Base-by-base conservation (phyloP, 106 monocot genomes). In the Alisma plantagoaquatica region DNA sequence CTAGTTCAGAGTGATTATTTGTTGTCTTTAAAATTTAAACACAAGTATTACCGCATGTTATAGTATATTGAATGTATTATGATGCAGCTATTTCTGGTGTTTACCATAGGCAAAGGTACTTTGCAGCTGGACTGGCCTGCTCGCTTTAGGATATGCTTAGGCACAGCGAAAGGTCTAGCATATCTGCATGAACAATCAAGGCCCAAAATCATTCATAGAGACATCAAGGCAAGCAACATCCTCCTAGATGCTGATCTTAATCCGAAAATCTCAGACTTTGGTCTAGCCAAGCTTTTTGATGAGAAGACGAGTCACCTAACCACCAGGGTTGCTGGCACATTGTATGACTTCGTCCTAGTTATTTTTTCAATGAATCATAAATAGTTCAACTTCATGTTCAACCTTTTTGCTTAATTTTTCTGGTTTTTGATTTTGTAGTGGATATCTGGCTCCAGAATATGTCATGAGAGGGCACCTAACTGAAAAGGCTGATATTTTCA, bases 401-500 rank as follows among this genome's bases (percentile, higher is more conserved):
- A n/a, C n/a, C n/a, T n/a, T n/a, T n/a, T n/a, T n/a, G n/a, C n/a
- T n/a, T n/a, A n/a, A 38, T 41, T 29, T 3, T 17, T 29, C 22
- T 45, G 46, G 2, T 4, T n/a, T 43, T 4, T 18, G 20, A 5
- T 11, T 10, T 44, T 54, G 15, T 35, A 86, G 91, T 49, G 92
- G 92, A n/a, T 92, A 92, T 61, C 78, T 92, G 25, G 82, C 92
- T 46, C 92, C 82, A 22, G 92, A 92, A 35, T 92, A 92, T 53
- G 92, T 86, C 20, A 82, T 92, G 86, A 78, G 81, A 43, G 91
- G 91, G 4, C 91, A 76, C 69, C 64, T 92, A 31, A 92, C 91
- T 24, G 86, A 92, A 48, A 92, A 92, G 54, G 78, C 75, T 19
- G 91, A 92, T 64, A 76, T 86, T 7, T 92, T 78, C 46, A 61